A percentile compares a stretch with the other conserved stretches of the same genome.
Evolutionary conservation across 805 yeast genomes (phyloP).

Genomic region (Priceomyces melissophilus): DNA sequence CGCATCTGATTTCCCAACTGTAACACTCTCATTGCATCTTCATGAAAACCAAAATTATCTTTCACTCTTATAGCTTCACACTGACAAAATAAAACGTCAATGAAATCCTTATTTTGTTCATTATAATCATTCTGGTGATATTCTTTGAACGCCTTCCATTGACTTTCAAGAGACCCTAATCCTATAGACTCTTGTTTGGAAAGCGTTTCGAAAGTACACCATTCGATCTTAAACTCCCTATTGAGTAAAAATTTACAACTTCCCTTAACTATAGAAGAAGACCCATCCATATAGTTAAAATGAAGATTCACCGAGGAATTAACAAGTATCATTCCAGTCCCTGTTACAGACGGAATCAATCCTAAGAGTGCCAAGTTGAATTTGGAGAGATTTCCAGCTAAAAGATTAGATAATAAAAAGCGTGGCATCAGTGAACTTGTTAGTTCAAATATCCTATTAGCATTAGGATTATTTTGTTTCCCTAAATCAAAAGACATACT

Average conservation of each 20-base stretch:
- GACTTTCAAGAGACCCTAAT: conserved; percentile 22
- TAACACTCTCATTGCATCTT: conserved; percentile 62
- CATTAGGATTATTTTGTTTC: not conserved
- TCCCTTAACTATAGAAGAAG: conserved; percentile 60
- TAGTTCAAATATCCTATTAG: conserved; percentile 46
- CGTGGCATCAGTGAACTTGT: conserved; percentile 63
- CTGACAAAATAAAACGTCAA: conserved; percentile 17
- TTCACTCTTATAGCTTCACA: conserved; percentile 46
- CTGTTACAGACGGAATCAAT: conserved; percentile 36
- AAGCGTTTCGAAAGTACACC: conserved; percentile 55
- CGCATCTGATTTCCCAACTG: conserved; percentile 81
- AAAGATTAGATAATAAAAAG: conserved; percentile 50
- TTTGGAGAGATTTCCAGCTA: conserved; percentile 37
- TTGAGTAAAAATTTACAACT: conserved; percentile 61
- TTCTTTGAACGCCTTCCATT: conserved; percentile 19
- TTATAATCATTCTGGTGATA: conserved; percentile 7
- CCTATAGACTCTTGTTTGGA: conserved; percentile 26
- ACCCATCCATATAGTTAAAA: conserved; percentile 61
- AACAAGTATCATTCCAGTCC: conserved; percentile 36
- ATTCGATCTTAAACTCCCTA: conserved; percentile 62
- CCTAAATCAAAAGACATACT: not conserved
- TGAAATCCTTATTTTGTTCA: conserved; percentile 15
- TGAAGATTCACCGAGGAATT: conserved; percentile 25
- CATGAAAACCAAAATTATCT: conserved; percentile 60
- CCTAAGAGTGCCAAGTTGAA: conserved; percentile 34